These are phyloP conservation scores for Oenanthe sinensis DNA, from an alignment of 129 eudicot genomes.

Conservation along the genomic window DNA sequence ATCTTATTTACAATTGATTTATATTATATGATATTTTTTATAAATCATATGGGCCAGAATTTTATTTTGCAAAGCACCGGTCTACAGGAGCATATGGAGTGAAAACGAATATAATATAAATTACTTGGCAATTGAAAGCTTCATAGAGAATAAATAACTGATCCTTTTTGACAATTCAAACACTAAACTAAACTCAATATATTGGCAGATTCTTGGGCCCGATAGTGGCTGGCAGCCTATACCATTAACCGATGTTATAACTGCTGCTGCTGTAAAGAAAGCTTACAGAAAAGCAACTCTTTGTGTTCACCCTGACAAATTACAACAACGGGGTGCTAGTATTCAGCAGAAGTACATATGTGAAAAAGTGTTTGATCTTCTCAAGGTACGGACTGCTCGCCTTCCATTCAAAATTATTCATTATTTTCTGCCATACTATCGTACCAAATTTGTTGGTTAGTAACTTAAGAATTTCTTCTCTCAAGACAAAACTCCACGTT, in stretches of 20 bases:
- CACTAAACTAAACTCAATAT: background rate
- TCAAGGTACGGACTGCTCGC: constrained; percentile 48
- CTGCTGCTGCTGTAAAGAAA: constrained; percentile 57
- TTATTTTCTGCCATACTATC: background rate
- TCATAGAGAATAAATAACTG: background rate
- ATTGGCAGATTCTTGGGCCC: constrained; percentile 78
- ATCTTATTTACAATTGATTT: no score
- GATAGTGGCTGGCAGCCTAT: constrained; percentile 96
- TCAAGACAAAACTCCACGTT: background rate
- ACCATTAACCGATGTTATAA: constrained; percentile 75
- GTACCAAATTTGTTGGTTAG: background rate
- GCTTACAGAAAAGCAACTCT: constrained; percentile 52
- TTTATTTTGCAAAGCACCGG: background rate
- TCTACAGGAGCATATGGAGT: background rate
- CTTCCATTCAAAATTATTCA: background rate
- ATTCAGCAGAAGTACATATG: constrained; percentile 88
- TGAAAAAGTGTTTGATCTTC: constrained; percentile 94
- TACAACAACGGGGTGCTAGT: constrained; percentile 93
- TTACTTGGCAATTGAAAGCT: background rate
- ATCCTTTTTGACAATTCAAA: background rate
- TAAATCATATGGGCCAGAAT: no score
- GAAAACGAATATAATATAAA: background rate
- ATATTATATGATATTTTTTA: no score
- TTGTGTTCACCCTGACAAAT: constrained; percentile 92
- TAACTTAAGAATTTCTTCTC: background rate